These are phyloP conservation scores for Rhizophagus sp. DNA, from an alignment of 192 early-diverging fungal species.

Conservation along the genomic window DNA sequence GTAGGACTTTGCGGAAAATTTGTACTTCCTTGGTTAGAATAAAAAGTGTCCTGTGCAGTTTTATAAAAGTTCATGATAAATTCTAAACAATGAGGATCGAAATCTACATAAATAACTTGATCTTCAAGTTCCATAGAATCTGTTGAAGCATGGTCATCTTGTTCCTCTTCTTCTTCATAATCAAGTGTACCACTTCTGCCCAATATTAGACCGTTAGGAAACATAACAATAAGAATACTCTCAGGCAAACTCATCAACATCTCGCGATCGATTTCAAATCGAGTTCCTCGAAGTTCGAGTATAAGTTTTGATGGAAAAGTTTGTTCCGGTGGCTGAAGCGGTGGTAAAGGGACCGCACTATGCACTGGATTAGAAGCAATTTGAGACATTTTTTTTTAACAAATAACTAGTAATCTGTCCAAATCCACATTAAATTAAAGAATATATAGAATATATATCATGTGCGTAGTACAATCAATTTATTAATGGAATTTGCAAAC, in stretches of 20 bases:
- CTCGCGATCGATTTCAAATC: constrained; percentile 58
- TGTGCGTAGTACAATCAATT: no score
- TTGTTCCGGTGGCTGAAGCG: constrained; percentile 24
- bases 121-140: constrained; percentile 45
- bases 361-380: constrained; percentile 17
- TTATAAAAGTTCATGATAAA: constrained; percentile 54
- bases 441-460: no score
- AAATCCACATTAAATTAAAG: no score
- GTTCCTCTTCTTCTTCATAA: constrained; percentile 39
- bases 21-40: constrained; percentile 34
- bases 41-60: constrained; percentile 44
- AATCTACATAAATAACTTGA: constrained; percentile 57
- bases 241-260: constrained; percentile 59
- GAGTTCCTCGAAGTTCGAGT: constrained; percentile 58
- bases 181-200: constrained; percentile 34
- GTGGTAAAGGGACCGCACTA: constrained; percentile 2
- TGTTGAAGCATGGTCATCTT: constrained; percentile 39
- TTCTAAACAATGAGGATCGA: constrained; percentile 54
- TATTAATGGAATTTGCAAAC: no score
- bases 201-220: constrained; percentile 60
- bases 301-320: constrained; percentile 52
- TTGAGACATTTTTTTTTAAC: constrained; percentile 28
- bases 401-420: no score
- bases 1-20: constrained; percentile 31
- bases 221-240: constrained; percentile 62